A percentile compares a stretch with the other conserved stretches of the same genome.
Conservation (phyloP, 306 rosid species). For the Lotus japonicus region DNA sequence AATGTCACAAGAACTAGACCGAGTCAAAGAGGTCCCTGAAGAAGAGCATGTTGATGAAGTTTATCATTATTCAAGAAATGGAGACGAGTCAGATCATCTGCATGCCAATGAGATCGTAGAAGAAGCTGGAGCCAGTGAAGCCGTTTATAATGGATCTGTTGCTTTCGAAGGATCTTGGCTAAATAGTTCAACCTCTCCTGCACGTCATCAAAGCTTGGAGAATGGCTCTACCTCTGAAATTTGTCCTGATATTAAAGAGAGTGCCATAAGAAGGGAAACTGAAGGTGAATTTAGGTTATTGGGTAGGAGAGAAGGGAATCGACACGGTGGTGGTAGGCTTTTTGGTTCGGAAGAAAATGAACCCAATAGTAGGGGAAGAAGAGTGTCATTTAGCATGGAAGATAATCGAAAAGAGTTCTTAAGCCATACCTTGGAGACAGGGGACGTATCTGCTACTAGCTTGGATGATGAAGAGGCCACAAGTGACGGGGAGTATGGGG, state of each 20-base stretch:
- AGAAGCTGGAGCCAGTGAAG: conserved; percentile 42
- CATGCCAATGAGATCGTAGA: conserved; percentile 52
- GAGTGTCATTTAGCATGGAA: conserved; percentile 63
- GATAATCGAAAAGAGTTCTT: conserved; percentile 50
- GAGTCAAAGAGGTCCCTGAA: conserved; percentile 67
- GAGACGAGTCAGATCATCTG: conserved; percentile 27
- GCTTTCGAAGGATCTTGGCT: conserved; percentile 37
- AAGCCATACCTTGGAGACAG: conserved; percentile 44
- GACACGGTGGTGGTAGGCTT: conserved; percentile 43
- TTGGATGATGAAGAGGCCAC: conserved; percentile 64
- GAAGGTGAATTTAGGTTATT: conserved; percentile 90
- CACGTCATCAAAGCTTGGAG: conserved; percentile 40
- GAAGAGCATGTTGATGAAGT: conserved; percentile 41
- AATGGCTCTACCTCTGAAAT: conserved; percentile 53
- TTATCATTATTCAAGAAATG: conserved; percentile 28
- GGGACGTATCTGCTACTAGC: conserved; percentile 60
- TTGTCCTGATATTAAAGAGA: conserved; percentile 60
- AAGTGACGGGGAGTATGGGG: conserved; percentile 75
- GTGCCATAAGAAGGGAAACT: conserved; percentile 95
- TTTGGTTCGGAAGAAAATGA: no score
- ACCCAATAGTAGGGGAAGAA: no score
- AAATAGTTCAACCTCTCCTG: conserved; percentile 29
- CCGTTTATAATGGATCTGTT: conserved; percentile 27
- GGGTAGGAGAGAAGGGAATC: conserved; percentile 78
- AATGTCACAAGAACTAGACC: conserved; percentile 77